Base-by-base conservation (phyloP, 306 rosid genomes). In the Purshia tridentata region DNA sequence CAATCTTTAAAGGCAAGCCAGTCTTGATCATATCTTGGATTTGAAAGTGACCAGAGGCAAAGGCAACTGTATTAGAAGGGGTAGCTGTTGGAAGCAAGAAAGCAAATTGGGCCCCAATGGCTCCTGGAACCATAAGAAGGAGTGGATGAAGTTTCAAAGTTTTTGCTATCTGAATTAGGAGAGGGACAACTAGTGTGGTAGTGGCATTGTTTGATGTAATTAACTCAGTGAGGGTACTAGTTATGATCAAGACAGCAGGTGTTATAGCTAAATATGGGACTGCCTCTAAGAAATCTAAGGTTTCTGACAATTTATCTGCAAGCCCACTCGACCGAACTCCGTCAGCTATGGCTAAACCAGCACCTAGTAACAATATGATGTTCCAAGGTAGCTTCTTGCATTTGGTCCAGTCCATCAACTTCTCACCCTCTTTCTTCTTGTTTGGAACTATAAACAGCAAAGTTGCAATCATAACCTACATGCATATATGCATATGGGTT, bases 381-480 rank as follows among this genome's bases (percentile, higher is more conserved):
- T 77, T 88, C 97, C 98, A 93, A 0, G 97, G 98, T 18, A 93
- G 82, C 77, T 81, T 91, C 80, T 88, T 89, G 87, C 98, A 93
- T 53, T 91, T 94, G 80, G 88, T 86, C 98, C 97, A 93, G 67
- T 82, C 87, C 98, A 93, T 91, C 61, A 93, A 85, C 77, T 82
- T 93, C 82, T 93, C 96, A 3, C 96, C 98, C 10, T 58, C 48
- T 70, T 78, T 80, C 81, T 89, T 86, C 82, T 76, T 88, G 94
- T 81, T 93, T 61, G 98, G 98, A 61, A 91, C 88, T 87, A 93
- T 89, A 86, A 91, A 93, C 66, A 93, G 64, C 47, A 89, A 73
- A 0, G 92, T 88, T 67, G 93, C 97, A 80, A 83, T 92, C 85
- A 89, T 45, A 42, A 93, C 93, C 98, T 93, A 46, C 77, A 77